Conservation (phyloP, 1,284 basidiomycete species). For the Austroboletus novae-zelandiae region DNA sequence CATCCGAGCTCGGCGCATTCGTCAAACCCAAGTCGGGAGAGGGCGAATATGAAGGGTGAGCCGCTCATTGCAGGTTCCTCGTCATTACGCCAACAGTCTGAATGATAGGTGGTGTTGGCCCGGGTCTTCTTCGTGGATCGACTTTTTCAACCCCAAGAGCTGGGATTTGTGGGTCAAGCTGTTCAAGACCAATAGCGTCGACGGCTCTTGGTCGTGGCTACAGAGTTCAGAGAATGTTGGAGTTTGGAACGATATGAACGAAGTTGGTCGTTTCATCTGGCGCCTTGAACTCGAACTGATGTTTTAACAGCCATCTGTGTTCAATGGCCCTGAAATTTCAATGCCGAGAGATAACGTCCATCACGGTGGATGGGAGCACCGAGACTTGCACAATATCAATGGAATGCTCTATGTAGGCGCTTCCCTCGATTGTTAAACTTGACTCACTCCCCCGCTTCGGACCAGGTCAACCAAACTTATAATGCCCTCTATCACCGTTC, state of each 20-base stretch:
- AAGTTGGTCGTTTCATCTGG: slow-evolving; percentile 49
- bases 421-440: not conserved
- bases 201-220: slow-evolving; percentile 66
- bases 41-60: slow-evolving; percentile 81
- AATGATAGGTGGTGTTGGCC: slow-evolving; percentile 85
- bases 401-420: slow-evolving; percentile 78
- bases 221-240: slow-evolving; percentile 79
- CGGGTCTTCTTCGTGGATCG: slow-evolving; percentile 93
- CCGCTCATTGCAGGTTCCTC: not conserved
- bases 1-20: slow-evolving; percentile 77
- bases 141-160: slow-evolving; percentile 90
- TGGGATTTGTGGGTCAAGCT: slow-evolving; percentile 92
- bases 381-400: slow-evolving; percentile 94
- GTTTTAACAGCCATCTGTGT: slow-evolving; percentile 78
- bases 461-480: slow-evolving; percentile 75
- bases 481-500: slow-evolving; percentile 80
- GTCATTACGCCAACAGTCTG: not conserved
- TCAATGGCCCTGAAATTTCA: slow-evolving; percentile 98
- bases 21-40: slow-evolving; percentile 80
- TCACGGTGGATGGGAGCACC: slow-evolving; percentile 94
- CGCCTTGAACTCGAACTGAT: not conserved
- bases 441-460: not conserved
- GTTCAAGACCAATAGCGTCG: slow-evolving; percentile 61
- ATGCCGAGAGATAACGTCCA: slow-evolving; percentile 95
- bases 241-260: slow-evolving; percentile 99